Conservation (phyloP, 2,329 filamentous ascomycete genomes). For the Ascochyta fabae region DNA sequence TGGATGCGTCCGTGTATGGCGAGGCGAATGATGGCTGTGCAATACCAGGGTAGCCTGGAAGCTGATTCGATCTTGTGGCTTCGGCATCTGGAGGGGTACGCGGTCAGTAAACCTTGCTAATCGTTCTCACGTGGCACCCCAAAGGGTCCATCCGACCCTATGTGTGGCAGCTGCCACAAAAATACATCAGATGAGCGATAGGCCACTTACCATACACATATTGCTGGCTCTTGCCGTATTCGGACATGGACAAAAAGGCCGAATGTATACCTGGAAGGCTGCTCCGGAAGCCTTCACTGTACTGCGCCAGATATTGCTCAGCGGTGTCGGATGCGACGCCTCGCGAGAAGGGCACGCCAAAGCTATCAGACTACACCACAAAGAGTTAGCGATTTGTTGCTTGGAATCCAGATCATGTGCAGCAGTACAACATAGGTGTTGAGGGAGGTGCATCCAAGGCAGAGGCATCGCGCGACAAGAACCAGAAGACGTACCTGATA, state of each 20-base stretch:
- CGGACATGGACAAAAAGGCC: constrained; percentile 74
- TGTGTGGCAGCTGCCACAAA: constrained; percentile 44
- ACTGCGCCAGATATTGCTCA: constrained; percentile 37
- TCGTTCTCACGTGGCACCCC: constrained; percentile 46
- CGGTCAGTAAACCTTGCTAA: constrained; percentile 54
- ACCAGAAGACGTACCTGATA: constrained; percentile 45
- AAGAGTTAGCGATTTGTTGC: not conserved
- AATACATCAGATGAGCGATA: constrained; percentile 51
- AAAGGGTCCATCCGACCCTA: constrained; percentile 45
- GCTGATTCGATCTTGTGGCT: constrained; percentile 66
- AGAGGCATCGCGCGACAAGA: constrained; percentile 19
- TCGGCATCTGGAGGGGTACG: constrained; percentile 61
- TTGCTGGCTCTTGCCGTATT: constrained; percentile 78
- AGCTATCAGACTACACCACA: constrained; percentile 40
- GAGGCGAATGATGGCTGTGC: constrained; percentile 57
- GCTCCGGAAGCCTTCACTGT: constrained; percentile 42
- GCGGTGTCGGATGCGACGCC: constrained; percentile 26
- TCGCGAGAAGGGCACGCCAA: constrained; percentile 36
- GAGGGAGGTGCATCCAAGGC: constrained; percentile 23
- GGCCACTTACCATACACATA: constrained; percentile 79
- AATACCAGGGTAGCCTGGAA: constrained; percentile 57
- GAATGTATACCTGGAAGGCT: constrained; percentile 59
- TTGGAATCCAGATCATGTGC: constrained; percentile 24
- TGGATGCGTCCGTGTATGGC: constrained; percentile 58
- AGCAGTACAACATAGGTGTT: constrained; percentile 29